Conservation (phyloP, 2,329 filamentous ascomycete species). For the Karstenula rhodostoma region DNA sequence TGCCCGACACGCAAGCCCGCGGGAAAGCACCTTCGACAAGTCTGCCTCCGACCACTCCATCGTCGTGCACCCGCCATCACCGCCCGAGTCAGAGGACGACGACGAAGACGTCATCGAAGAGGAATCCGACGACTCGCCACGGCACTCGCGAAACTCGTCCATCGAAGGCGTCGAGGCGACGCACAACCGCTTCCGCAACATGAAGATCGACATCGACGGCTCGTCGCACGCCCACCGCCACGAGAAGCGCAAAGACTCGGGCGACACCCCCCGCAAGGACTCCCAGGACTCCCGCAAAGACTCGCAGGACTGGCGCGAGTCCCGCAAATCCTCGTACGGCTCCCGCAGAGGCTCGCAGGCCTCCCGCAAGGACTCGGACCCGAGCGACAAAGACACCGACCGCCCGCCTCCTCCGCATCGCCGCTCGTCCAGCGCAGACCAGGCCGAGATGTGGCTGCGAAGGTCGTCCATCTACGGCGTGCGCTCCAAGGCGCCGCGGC, state of each 20-base stretch:
- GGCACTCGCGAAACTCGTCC: conserved; percentile 5
- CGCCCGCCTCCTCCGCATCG: not conserved
- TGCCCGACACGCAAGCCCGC: conserved; percentile 8
- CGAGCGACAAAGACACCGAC: not conserved
- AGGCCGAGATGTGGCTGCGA: conserved; percentile 4
- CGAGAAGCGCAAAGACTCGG: conserved; percentile 4
- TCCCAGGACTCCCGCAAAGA: not conserved
- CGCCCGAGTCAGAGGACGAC: conserved; percentile 10
- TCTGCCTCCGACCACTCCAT: not conserved
- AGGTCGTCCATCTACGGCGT: conserved; percentile 10
- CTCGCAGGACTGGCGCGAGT: not conserved
- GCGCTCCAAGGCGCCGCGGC: not conserved
- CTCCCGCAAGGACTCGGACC: conserved; percentile 6
- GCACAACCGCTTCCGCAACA: conserved; percentile 6
- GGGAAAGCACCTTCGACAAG: conserved; percentile 7
- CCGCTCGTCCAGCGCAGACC: conserved; percentile 7
- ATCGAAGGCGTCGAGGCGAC: conserved; percentile 5
- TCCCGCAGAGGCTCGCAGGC: not conserved
- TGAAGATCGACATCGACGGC: conserved; percentile 9
- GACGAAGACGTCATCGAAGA: conserved; percentile 11
- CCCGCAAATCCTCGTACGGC: conserved; percentile 4
- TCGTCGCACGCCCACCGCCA: not conserved
- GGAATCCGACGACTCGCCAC: conserved; percentile 1
- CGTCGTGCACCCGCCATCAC: conserved; percentile 11
- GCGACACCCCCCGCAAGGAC: not conserved